Conservation (phyloP, 345 rosid species). For the Microcos paniculata region DNA sequence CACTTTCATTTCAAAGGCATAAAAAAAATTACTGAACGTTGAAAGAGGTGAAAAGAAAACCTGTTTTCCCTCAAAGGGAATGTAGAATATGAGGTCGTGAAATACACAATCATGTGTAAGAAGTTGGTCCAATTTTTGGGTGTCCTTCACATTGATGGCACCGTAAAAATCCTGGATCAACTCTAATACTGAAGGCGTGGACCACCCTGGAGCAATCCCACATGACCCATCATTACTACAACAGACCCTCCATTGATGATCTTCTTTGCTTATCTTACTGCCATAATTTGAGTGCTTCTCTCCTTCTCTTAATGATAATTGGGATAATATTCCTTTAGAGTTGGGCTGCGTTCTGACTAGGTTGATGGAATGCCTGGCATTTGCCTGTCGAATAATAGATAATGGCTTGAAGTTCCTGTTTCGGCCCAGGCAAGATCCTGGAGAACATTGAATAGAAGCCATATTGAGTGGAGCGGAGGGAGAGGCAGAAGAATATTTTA, state of each 20-base stretch:
- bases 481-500: neutral
- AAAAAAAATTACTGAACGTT: neutral
- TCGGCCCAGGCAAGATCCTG: neutral
- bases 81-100: conserved; percentile 23
- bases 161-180: conserved; percentile 8
- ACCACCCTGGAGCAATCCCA: neutral
- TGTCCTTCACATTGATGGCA: conserved; percentile 17
- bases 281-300: neutral
- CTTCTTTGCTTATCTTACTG: neutral
- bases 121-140: conserved; percentile 1
- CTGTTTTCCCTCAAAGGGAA: conserved; percentile 21
- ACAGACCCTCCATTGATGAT: conserved; percentile 5
- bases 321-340: neutral
- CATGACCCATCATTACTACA: conserved; percentile 2
- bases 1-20: neutral
- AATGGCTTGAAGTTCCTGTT: neutral
- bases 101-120: conserved; percentile 16
- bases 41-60: neutral
- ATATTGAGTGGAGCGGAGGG: neutral
- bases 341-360: neutral
- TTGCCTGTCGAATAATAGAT: neutral
- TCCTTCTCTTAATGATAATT: neutral
- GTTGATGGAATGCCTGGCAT: conserved; percentile 7
- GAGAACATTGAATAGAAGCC: conserved; percentile 11
- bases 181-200: neutral